Conservation (phyloP, 2,329 filamentous ascomycete genomes). For the Aspergillus intermedius region DNA sequence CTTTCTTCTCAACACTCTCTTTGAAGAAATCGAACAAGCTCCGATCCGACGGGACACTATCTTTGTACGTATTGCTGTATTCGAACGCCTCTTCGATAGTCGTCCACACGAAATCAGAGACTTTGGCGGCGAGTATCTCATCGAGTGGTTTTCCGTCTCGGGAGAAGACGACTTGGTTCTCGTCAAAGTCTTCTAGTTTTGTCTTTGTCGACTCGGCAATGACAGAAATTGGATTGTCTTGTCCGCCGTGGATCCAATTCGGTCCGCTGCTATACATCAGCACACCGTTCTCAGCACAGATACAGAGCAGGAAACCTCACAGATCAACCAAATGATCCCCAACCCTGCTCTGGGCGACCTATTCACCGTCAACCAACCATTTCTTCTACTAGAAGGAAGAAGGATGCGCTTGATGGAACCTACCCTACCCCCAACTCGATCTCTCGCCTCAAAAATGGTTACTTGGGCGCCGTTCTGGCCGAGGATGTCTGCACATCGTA, state of each 20-base stretch:
- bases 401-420: too few species aligned
- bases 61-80: conserved; percentile 49
- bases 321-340: conserved; percentile 51
- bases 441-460: conserved; percentile 54
- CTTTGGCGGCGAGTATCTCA: conserved; percentile 23
- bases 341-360: conserved; percentile 46
- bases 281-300: neutral
- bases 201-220: conserved; percentile 51
- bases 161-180: conserved; percentile 45
- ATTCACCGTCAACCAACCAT: conserved; percentile 7
- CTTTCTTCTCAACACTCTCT: conserved; percentile 40
- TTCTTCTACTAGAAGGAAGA: too few species aligned
- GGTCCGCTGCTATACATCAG: conserved; percentile 44
- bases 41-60: conserved; percentile 43
- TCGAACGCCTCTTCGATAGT: conserved; percentile 55
- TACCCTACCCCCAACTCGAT: conserved; percentile 52
- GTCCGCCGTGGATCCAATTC: conserved; percentile 60
- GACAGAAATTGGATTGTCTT: conserved; percentile 53
- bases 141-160: conserved; percentile 39
- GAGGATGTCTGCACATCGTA: conserved; percentile 55
- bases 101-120: conserved; percentile 48
- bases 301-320: conserved; percentile 32
- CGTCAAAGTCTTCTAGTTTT: conserved; percentile 46
- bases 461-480: conserved; percentile 50
- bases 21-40: conserved; percentile 55